Base-by-base conservation (phyloP, 2,329 filamentous ascomycete genomes). In the Ceratocystis diversiconidia region DNA sequence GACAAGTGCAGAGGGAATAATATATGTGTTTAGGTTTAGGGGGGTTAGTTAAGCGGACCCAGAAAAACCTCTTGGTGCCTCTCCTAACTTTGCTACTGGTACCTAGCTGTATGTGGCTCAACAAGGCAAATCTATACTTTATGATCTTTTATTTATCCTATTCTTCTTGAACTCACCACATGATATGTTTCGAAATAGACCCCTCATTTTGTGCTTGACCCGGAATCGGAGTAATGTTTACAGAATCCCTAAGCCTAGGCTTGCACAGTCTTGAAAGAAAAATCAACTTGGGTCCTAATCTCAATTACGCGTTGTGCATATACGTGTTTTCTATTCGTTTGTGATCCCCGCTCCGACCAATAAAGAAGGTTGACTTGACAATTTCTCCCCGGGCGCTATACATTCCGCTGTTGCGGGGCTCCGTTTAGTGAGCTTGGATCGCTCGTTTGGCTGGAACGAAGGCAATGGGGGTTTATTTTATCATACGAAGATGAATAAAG, bases 41-140 rank as follows among this genome's bases (percentile, higher is more conserved):
- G 55, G 30, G 30, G 5, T 32, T 32, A 32, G 55, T 30, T 59
- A 50, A 25, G 30, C 44, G 22, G 50, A 64, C 43, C 57, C 36
- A 50, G 43, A 63, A 64, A 64, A 63, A 32, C 48, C 19, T 59
- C 55, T 32, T 59, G 12, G 32, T 59, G 55, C 17, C 55, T 59
- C 6, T 32, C 7, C 25, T 36, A 22, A 12, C 22, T 17, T n/a
- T 32, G 28, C 28, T 59, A n/a, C n/a, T 32, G 30, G 55, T 59
- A 32, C 55, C 12, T 59, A 7, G 55, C 28, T 36, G 12, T 30
- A 15, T 36, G 48, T 62, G 30, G 61, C 43, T 32, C 17, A 32
- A 19, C 55, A 17, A 25, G 19, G 19, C 22, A 44, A n/a, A 19
- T 43, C 32, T 44, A 22, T 15, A 32, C 62, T 12, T 15, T 43